Conservation (phyloP, 306 rosid species). For the Mimosa bimucronata region DNA sequence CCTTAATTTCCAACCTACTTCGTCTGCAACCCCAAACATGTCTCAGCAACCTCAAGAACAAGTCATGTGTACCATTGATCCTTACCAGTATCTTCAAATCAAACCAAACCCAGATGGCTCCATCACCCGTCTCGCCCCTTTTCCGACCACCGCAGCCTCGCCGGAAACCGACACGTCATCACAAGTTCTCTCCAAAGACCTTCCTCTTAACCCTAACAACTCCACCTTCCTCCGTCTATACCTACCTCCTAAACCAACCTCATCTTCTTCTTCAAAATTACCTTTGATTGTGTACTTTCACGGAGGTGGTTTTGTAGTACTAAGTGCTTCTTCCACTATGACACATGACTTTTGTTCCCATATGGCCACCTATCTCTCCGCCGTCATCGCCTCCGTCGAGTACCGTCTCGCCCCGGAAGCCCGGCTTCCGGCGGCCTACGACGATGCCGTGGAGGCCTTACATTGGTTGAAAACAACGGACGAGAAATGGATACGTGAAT, state of each 20-base stretch:
- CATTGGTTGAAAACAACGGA: slow-evolving; percentile 22
- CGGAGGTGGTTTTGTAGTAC: slow-evolving; percentile 37
- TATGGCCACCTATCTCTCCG: slow-evolving; percentile 27
- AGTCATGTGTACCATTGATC: neutral
- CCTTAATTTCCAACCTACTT: neutral
- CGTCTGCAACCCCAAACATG: neutral
- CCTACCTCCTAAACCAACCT: slow-evolving; percentile 26
- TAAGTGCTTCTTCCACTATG: neutral
- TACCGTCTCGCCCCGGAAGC: slow-evolving; percentile 50
- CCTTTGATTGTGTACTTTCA: slow-evolving; percentile 43
- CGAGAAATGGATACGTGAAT: slow-evolving; percentile 36
- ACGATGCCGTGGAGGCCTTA: slow-evolving; percentile 40
- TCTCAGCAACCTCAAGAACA: neutral
- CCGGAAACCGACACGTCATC: neutral
- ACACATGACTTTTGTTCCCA: slow-evolving; percentile 39
- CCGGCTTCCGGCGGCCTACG: slow-evolving; percentile 47
- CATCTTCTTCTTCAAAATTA: slow-evolving; percentile 15
- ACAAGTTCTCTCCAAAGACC: slow-evolving; percentile 36
- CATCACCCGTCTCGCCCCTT: neutral
- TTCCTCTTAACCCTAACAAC: slow-evolving; percentile 35
- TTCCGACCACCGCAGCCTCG: neutral
- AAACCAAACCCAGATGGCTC: neutral
- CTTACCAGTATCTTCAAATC: neutral
- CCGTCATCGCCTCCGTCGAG: slow-evolving; percentile 35
- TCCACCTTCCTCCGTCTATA: slow-evolving; percentile 40